Conservation (phyloP, 805 yeast species). For the Yarrowia porcina region DNA sequence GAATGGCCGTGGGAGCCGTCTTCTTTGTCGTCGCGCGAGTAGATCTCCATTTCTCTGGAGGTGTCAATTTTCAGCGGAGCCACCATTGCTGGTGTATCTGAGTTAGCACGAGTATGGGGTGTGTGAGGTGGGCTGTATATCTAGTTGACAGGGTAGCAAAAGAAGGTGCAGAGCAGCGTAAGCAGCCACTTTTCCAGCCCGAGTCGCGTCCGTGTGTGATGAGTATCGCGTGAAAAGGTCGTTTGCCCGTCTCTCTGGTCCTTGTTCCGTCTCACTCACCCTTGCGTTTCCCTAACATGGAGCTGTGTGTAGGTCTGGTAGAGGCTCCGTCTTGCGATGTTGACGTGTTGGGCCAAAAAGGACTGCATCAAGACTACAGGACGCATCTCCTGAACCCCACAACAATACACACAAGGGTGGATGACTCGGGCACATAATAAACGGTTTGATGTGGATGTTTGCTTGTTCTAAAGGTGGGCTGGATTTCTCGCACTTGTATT, state of each 20-base stretch:
- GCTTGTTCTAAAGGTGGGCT: too few relatives aligned
- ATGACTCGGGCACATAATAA: not conserved
- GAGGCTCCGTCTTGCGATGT: slow-evolving; percentile 1
- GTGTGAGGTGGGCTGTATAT: not conserved
- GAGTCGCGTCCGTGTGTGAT: too few relatives aligned
- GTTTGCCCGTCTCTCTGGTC: too few relatives aligned
- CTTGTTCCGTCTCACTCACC: not conserved
- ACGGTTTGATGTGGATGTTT: not conserved
- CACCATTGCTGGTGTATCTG: slow-evolving; percentile 25
- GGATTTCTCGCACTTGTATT: not conserved
- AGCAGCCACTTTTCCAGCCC: too few relatives aligned
- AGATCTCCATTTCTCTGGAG: slow-evolving; percentile 17
- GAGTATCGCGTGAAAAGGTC: not conserved
- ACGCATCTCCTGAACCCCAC: slow-evolving; percentile 23
- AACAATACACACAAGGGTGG: not conserved
- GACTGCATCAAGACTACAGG: slow-evolving; percentile 19
- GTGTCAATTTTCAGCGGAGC: slow-evolving; percentile 25
- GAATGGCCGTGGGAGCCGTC: not conserved
- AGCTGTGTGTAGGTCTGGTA: slow-evolving; percentile 8
- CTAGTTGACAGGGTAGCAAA: too few relatives aligned
- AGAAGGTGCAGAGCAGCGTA: too few relatives aligned
- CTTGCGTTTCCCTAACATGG: slow-evolving; percentile 25
- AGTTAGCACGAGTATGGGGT: not conserved
- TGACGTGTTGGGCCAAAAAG: slow-evolving; percentile 23
- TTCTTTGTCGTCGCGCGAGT: slow-evolving; percentile 18